Base-by-base conservation (phyloP, 2,329 filamentous ascomycete species). In the Xylaria sp. region DNA sequence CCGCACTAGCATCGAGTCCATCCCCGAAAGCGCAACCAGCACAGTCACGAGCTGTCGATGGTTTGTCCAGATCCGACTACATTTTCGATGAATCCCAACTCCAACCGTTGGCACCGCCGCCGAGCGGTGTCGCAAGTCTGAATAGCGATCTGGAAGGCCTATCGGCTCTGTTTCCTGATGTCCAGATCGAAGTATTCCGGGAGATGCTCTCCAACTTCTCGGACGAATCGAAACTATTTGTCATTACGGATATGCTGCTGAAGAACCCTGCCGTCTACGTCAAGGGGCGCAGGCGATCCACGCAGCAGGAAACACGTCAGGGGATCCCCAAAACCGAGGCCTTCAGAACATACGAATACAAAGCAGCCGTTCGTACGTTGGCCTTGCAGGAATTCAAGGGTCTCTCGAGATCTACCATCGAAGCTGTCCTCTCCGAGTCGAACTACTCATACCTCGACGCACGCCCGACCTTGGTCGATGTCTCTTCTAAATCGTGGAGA, bases 171-270 rank as follows among this genome's bases (percentile, higher is more conserved):
- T 94, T 94, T 65, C 90, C 90, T 34, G 85, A 92, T 73, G 79
- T 92, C n/a, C 88, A 91, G 73, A 80, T 90, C 61, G 89, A 92
- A 66, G 90, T 92, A 16, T 91, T 94, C 70, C 84, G 90, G 50
- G 90, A 93, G 76, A 89, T 94, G 83, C 83, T 94, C 53, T 76
- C 80, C 46, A 88, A 80, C 68, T 88, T 92, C 70, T 87, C 88
- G 68, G 85, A 87, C 67, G 88, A 92, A 73, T 93, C 89, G 63
- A 80, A 89, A 65, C 76, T 93, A 23, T 87, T 90, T 49, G 80
- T 94, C 53, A 87, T 92, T 34, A 90, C 90, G 10, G 90, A 94
- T 70, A 83, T 86, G 54, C 77, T 94, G 60, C 78, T 94, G 60
- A 91, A 90, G 75, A 86, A 88, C 68, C 83, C 85, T 42, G 81